Percentiles rank a stretch among this genome's conserved stretches.
Evolutionary conservation across 495 filamentous ascomycete species (phyloP).

Genomic region (Lasiosphaeria ovina): DNA sequence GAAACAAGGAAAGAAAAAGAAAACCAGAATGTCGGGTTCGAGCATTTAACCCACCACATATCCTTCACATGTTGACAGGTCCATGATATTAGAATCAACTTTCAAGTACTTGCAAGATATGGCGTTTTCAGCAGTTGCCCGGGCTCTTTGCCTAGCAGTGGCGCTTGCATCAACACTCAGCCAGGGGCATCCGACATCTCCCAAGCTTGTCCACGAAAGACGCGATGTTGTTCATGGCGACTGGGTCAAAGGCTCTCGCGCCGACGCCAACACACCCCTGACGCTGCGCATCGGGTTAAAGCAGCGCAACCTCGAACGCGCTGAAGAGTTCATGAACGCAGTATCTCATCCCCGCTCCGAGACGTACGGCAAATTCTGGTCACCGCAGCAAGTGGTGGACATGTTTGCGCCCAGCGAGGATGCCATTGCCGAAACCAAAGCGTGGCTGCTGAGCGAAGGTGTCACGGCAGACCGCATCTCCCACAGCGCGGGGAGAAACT

Average conservation of each 20-base stretch:
- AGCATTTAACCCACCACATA: background rate
- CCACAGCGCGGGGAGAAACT: constrained; percentile 46
- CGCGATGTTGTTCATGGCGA: constrained; percentile 2
- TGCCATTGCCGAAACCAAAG: constrained; percentile 15
- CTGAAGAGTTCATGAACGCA: constrained; percentile 28
- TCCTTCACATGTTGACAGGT: background rate
- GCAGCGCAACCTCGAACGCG: constrained; percentile 33
- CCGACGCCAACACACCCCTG: constrained; percentile 11
- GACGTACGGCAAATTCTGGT: constrained; percentile 27
- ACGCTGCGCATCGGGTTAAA: constrained; percentile 29
- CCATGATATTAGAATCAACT: background rate
- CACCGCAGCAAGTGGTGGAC: constrained; percentile 20
- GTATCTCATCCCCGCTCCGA: constrained; percentile 30
- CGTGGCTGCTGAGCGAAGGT: constrained; percentile 50
- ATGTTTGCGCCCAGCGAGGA: constrained; percentile 19
- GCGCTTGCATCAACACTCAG: background rate
- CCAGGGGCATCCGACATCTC: background rate
- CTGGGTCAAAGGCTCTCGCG: constrained; percentile 13
- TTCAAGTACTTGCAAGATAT: background rate
- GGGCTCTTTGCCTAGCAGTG: background rate
- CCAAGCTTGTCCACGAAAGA: constrained; percentile 12
- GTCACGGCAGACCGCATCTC: constrained; percentile 44
- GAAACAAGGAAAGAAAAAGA: background rate
- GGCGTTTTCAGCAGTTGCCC: background rate
- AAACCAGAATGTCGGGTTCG: background rate